These are phyloP conservation scores for Yamadazyma trypodendri DNA, from an alignment of 1,139 yeast species.

Conservation along the genomic window DNA sequence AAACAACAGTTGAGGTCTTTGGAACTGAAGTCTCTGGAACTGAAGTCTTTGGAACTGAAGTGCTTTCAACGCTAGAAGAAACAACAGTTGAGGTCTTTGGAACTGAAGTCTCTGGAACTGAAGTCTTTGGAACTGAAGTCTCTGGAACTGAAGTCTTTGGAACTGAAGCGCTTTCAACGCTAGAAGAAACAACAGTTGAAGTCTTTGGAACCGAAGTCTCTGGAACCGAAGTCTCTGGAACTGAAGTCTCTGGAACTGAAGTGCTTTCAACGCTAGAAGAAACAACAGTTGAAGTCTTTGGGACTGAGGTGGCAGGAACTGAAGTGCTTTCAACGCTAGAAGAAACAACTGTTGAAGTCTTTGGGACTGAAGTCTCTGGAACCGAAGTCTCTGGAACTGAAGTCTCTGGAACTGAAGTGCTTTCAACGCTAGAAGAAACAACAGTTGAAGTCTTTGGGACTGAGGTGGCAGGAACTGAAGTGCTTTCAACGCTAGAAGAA, in stretches of 20 bases:
- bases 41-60: no score
- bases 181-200: no score
- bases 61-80: slow-evolving; percentile 1
- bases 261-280: neutral
- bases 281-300: neutral
- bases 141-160: neutral
- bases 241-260: slow-evolving; percentile 8
- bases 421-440: no score
- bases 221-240: slow-evolving; percentile 6
- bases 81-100: slow-evolving; percentile 4
- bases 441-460: no score
- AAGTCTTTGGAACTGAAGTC: slow-evolving; percentile 5
- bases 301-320: neutral
- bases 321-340: neutral
- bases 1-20: neutral
- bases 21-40: slow-evolving; percentile 7
- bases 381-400: no score
- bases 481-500: no score
- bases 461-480: slow-evolving; percentile 7
- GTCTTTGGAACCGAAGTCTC: neutral
- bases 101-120: slow-evolving; percentile 3
- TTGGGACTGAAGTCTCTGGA: no score
- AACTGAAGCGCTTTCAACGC: no score
- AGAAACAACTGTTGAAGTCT: neutral
- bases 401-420: no score